A percentile compares a stretch with the other conserved stretches of the same genome.
Evolutionary conservation across 176 grass and related monocot species (phyloP).

Genomic region (Echinochloa phyllopogon): DNA sequence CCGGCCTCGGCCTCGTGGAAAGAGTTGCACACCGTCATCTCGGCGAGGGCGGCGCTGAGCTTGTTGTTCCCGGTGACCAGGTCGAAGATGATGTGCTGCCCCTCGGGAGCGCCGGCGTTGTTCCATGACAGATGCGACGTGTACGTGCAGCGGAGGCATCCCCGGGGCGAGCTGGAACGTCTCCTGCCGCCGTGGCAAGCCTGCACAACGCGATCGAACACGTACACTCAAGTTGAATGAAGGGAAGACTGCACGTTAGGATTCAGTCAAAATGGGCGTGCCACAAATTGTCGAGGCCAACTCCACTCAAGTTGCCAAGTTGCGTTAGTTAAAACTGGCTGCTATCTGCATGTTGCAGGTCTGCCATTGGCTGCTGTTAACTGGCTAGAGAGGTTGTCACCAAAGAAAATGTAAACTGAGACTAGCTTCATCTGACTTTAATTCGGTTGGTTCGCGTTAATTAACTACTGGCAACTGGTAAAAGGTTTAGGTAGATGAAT

Average conservation of each 20-base stretch:
- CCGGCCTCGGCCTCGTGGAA: conserved; percentile 58
- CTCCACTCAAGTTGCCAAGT: neutral
- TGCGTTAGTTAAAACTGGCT: neutral
- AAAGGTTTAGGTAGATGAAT: neutral
- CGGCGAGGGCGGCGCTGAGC: conserved; percentile 25
- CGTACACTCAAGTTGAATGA: no score
- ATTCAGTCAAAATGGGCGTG: neutral
- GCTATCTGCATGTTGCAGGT: neutral
- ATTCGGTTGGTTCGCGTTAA: neutral
- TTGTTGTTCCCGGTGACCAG: conserved; percentile 47
- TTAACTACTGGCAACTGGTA: no score
- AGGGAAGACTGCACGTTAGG: neutral
- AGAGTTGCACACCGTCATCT: conserved; percentile 66
- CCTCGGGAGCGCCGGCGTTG: conserved; percentile 10
- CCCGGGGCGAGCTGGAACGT: conserved; percentile 41
- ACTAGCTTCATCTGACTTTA: neutral
- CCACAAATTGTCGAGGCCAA: neutral
- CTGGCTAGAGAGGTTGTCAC: neutral
- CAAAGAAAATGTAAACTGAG: neutral
- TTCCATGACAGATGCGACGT: conserved; percentile 50
- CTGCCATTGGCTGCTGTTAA: neutral
- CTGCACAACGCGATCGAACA: neutral
- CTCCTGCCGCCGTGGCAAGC: conserved; percentile 42
- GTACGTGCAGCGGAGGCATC: conserved; percentile 52
- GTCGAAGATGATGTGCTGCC: conserved; percentile 49